These are phyloP conservation scores for Seiridium cupressi DNA, from an alignment of 2,329 filamentous ascomycete genomes.

Conservation along the genomic window DNA sequence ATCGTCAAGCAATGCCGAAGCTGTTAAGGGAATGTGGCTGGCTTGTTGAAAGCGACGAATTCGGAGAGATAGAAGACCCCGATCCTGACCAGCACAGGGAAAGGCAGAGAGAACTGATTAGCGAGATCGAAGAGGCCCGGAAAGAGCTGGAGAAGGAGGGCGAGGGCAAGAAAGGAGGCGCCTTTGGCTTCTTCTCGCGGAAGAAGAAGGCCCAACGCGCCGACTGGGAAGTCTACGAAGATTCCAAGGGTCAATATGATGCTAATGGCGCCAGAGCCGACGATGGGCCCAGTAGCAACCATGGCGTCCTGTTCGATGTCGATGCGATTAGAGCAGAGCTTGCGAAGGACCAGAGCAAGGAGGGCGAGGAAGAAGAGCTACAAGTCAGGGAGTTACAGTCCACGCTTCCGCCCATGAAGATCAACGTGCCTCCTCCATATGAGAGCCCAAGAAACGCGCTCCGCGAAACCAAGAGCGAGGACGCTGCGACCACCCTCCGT, in stretches of 20 bases:
- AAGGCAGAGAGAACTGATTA: conserved; percentile 88
- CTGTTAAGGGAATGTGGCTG: conserved; percentile 86
- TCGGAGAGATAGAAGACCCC: conserved; percentile 93
- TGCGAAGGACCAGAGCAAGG: conserved; percentile 64
- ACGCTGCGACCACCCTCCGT: conserved; percentile 28
- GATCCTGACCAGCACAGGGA: conserved; percentile 90
- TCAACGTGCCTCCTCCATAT: conserved; percentile 52
- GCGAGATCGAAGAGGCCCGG: conserved; percentile 92
- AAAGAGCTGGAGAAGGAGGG: conserved; percentile 78
- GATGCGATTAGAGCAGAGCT: conserved; percentile 90
- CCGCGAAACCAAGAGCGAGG: conserved; percentile 47
- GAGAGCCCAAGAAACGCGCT: conserved; percentile 30
- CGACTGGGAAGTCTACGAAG: conserved; percentile 93
- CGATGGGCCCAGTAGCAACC: conserved; percentile 50
- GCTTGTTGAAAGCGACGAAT: conserved; percentile 89
- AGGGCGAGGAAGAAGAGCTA: conserved; percentile 34
- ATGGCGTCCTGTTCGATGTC: conserved; percentile 83
- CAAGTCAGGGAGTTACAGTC: conserved; percentile 80
- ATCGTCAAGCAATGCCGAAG: conserved; percentile 86
- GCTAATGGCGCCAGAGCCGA: conserved; percentile 31
- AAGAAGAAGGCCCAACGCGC: conserved; percentile 81
- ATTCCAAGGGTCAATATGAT: conserved; percentile 44
- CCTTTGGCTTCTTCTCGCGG: conserved; percentile 70
- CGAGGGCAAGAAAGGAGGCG: conserved; percentile 55
- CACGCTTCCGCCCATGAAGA: conserved; percentile 86